These are phyloP conservation scores for Fusarium aywerte DNA, from an alignment of 2,329 filamentous ascomycete genomes.

Conservation along the genomic window DNA sequence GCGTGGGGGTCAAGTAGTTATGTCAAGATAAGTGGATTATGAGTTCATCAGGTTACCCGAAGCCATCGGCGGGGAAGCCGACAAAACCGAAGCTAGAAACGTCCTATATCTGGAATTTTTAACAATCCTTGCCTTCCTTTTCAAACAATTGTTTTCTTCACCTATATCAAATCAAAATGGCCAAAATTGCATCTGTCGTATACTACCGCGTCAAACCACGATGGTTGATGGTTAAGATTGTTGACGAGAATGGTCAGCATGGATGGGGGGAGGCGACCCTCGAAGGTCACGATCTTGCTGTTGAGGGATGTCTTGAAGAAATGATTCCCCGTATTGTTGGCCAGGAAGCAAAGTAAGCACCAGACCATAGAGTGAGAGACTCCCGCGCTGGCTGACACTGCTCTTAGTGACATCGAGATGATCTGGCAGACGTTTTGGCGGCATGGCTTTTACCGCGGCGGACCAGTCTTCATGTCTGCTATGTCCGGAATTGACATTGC, in stretches of 20 bases:
- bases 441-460: conserved; percentile 78
- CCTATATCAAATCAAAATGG: conserved; percentile 37
- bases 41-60: not conserved
- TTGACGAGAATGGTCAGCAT: conserved; percentile 69
- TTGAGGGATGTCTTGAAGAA: conserved; percentile 78
- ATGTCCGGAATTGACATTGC: conserved; percentile 82
- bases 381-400: fast-evolving
- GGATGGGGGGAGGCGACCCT: conserved; percentile 82
- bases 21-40: not conserved
- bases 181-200: conserved; percentile 62
- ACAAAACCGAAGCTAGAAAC: not conserved
- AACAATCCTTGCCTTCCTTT: not conserved
- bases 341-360: conserved; percentile 73
- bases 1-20: conserved; percentile 12
- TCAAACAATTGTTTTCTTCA: fast-evolving
- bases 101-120: not conserved
- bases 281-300: conserved; percentile 77
- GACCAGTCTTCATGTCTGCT: conserved; percentile 83
- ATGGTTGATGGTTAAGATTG: conserved; percentile 83
- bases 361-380: fast-evolving
- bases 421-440: conserved; percentile 82
- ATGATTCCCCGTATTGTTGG: conserved; percentile 71
- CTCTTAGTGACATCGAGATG: conserved; percentile 76
- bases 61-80: not conserved
- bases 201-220: conserved; percentile 80